A percentile compares a stretch with the other conserved stretches of the same genome.
These are phyloP conservation scores for Medicago ruthenica DNA, from an alignment of 306 rosid species.

Conservation along the genomic window DNA sequence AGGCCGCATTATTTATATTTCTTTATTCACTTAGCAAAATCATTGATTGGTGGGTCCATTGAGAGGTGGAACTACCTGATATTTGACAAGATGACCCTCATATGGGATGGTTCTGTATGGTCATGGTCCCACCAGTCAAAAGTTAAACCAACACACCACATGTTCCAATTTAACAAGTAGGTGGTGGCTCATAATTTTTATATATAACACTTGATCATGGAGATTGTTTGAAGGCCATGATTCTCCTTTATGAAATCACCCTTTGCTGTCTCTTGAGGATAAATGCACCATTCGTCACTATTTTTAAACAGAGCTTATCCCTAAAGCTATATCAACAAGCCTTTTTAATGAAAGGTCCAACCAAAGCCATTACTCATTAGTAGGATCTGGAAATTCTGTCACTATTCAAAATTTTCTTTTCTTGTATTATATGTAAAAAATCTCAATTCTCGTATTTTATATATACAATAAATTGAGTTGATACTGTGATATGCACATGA, in stretches of 20 bases:
- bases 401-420: not conserved
- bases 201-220: conserved; percentile 21
- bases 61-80: conserved; percentile 59
- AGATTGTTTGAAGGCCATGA: conserved; percentile 31
- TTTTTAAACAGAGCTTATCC: conserved; percentile 42
- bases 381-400: conserved; percentile 10
- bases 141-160: conserved; percentile 76
- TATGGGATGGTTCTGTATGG: conserved; percentile 67
- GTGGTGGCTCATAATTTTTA: conserved; percentile 46
- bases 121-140: conserved; percentile 76
- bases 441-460: too few relatives aligned
- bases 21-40: conserved; percentile 39
- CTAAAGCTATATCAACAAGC: conserved; percentile 40
- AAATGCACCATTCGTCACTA: conserved; percentile 36
- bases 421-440: not conserved
- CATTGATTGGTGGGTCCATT: conserved; percentile 55
- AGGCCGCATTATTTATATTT: not conserved
- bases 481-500: not conserved
- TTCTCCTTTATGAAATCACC: conserved; percentile 35
- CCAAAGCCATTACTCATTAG: not conserved
- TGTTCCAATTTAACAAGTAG: conserved; percentile 67
- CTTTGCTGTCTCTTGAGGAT: conserved; percentile 43
- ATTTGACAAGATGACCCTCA: conserved; percentile 56
- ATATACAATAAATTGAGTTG: too few relatives aligned
- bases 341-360: conserved; percentile 37